Base-by-base conservation (phyloP, 495 filamentous ascomycete species). In the Peziza echinospora region DNA sequence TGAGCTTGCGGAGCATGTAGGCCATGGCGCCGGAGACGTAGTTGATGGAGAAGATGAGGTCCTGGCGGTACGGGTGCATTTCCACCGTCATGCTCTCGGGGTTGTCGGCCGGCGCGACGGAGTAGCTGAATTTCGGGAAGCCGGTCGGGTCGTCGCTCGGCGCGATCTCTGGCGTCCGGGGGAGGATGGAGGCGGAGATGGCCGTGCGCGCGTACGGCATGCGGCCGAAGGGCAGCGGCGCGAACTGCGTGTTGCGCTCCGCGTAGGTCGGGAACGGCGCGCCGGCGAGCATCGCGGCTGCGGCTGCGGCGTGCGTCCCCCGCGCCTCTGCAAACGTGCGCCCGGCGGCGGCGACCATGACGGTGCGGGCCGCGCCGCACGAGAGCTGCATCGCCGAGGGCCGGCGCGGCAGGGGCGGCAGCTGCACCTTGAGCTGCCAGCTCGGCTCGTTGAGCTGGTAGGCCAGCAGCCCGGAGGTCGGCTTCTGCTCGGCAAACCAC, bases 381-480 rank as follows among this genome's bases (percentile, higher is more conserved):
- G 8, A 34, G n/a, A 34, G 8, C 26, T 8, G 26, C 26, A 8
- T 8, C 26, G 8, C 8, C 8, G 26, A 34, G 10, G 21, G 28
- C 6, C 6, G 46, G 9, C 25, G 17, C 17, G 17, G 1, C 9
- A 28, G 46, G 26, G 30, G 5, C 2, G 9, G 23, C n/a, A 47
- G 24, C 1, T 43, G 21, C 11, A 55, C 50, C 2, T 49, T 24
- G 41, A 56, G 28, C 8, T 26, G 5, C 26, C 34, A 59, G 21
- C 50, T 34, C 7, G 56, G 53, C 1, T 59, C 51, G 19, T 52
- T 59, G 7, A 60, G 45, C 39, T 60, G 57, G 2, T 51, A 43
- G 2, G 42, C 57, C 16, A 49, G 24, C 41, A 60, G 22, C 1
- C 56, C 56, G 0, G 57, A 21, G 7, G 26, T 51, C 17, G 55